Conservation (phyloP, 371 early-diverging fungal species). For the Haplosporangium sp. region DNA sequence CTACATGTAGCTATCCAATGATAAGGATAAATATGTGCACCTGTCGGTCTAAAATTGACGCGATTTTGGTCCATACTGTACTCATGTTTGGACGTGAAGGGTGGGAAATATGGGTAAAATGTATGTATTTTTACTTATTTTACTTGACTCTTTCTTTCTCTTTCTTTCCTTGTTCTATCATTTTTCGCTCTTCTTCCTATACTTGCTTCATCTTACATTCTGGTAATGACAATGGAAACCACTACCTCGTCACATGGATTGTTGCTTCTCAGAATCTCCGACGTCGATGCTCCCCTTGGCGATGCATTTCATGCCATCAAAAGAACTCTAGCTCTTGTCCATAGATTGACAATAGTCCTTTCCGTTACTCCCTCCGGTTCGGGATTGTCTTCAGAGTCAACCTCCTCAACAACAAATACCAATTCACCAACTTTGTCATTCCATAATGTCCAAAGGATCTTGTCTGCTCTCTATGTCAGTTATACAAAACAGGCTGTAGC, state of each 20-base stretch:
- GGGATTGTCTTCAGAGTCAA: not conserved
- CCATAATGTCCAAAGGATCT: conserved; percentile 37
- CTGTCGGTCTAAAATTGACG: not conserved
- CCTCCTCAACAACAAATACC: not conserved
- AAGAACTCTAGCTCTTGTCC: conserved; percentile 27
- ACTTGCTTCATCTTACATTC: not conserved
- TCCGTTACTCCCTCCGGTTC: conserved; percentile 3
- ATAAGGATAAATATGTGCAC: too few species aligned
- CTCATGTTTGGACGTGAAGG: not conserved
- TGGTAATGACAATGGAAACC: conserved; percentile 9
- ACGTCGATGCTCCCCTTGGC: conserved; percentile 35
- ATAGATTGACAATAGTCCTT: conserved; percentile 41
- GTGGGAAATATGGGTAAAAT: too few species aligned
- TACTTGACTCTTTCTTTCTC: not conserved
- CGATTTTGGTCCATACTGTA: not conserved
- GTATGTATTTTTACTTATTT: too few species aligned
- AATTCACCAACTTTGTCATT: conserved; percentile 16
- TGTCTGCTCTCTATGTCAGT: conserved; percentile 49
- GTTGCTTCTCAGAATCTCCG: conserved; percentile 29
- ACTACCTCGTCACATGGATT: conserved; percentile 28
- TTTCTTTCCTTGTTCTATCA: not conserved
- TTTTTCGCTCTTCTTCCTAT: not conserved
- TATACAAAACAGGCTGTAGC: conserved; percentile 44
- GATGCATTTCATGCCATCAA: conserved; percentile 44
- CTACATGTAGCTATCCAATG: not conserved